These are phyloP conservation scores for Phoma sp. DNA, from an alignment of 2,329 filamentous ascomycete species.

Conservation along the genomic window DNA sequence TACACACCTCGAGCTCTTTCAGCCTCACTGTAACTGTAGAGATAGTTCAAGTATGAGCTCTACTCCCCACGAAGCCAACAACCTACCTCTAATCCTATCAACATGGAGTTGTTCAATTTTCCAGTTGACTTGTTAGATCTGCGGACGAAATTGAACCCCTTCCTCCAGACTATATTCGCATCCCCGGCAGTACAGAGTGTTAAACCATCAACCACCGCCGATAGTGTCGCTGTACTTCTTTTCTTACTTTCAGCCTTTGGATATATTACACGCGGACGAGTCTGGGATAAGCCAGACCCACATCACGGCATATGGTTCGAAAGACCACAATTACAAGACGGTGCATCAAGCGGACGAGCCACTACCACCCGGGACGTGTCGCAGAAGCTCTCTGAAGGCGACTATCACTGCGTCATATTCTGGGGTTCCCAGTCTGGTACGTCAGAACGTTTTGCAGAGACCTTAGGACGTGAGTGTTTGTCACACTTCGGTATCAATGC, in stretches of 20 bases:
- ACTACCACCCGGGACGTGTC: slow-evolving; percentile 55
- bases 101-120: slow-evolving; percentile 24
- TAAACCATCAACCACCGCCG: slow-evolving; percentile 46
- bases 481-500: slow-evolving; percentile 50
- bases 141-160: slow-evolving; percentile 20
- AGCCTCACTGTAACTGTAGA: slow-evolving; percentile 1
- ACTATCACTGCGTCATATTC: slow-evolving; percentile 49
- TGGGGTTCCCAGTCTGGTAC: slow-evolving; percentile 59
- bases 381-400: slow-evolving; percentile 49
- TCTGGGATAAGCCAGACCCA: slow-evolving; percentile 59
- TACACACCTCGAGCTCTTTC: neutral
- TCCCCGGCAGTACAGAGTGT: slow-evolving; percentile 20
- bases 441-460: slow-evolving; percentile 52
- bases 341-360: slow-evolving; percentile 23
- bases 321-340: slow-evolving; percentile 53
- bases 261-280: slow-evolving; percentile 51
- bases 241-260: slow-evolving; percentile 46
- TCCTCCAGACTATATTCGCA: slow-evolving; percentile 16
- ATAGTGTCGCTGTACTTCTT: slow-evolving; percentile 47
- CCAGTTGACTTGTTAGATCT: slow-evolving; percentile 21
- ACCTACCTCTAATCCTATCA: neutral
- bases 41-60: slow-evolving; percentile 12
- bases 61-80: neutral
- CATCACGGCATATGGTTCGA: slow-evolving; percentile 57
- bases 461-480: slow-evolving; percentile 49